phyloP scores from a whole-genome alignment of 2,329 filamentous ascomycete genomes.

The Xylaria sp. region DNA sequence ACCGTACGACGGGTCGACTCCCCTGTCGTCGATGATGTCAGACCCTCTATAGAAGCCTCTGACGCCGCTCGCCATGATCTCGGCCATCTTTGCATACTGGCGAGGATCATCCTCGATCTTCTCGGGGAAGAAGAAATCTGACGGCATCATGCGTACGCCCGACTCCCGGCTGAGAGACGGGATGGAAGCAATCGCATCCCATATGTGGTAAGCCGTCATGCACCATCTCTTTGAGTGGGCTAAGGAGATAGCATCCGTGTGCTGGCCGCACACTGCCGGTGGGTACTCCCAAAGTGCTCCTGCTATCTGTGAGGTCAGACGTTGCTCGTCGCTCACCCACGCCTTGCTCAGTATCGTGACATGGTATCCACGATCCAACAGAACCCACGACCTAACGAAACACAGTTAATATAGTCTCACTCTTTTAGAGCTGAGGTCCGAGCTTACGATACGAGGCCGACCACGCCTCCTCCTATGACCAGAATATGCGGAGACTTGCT shows the following conservation, averaged over 20 bases:
- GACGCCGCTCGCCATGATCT: conserved; percentile 54
- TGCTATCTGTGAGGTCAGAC: conserved; percentile 59
- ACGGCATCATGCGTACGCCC: conserved; percentile 54
- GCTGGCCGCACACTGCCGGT: conserved; percentile 57
- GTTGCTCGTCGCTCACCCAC: conserved; percentile 54
- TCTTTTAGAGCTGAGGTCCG: neutral
- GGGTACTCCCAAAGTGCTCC: conserved; percentile 61
- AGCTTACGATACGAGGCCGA: conserved; percentile 49
- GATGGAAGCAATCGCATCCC: conserved; percentile 53
- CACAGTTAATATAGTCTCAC: conserved; percentile 26
- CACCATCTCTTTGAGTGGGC: conserved; percentile 55
- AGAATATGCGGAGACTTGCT: conserved; percentile 48
- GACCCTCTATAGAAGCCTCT: conserved; percentile 52
- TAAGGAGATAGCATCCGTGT: conserved; percentile 55
- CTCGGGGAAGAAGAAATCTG: conserved; percentile 55
- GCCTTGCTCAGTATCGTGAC: conserved; percentile 58
- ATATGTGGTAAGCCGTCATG: conserved; percentile 56
- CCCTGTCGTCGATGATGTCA: conserved; percentile 52
- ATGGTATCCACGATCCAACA: conserved; percentile 57
- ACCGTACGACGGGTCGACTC: conserved; percentile 50
- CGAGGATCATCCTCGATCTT: conserved; percentile 50
- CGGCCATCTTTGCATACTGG: conserved; percentile 54
- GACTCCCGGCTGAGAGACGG: conserved; percentile 48
- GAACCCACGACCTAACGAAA: conserved; percentile 52
- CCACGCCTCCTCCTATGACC: conserved; percentile 50